These are phyloP conservation scores for Domatiomyces globalis DNA, from an alignment of 2,329 filamentous ascomycete genomes.

Conservation along the genomic window DNA sequence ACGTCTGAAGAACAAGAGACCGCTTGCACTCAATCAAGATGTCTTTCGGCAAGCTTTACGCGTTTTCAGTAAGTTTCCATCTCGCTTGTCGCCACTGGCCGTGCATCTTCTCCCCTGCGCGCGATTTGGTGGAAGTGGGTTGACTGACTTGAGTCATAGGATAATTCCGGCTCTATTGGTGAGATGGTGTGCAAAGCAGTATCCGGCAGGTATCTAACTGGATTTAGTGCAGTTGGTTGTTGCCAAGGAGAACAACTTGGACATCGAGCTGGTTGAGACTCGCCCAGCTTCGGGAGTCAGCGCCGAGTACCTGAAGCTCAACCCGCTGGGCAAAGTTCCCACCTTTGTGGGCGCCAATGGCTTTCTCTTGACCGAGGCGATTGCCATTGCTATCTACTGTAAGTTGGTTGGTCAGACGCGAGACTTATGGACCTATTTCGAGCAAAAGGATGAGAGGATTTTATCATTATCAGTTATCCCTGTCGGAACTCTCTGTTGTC, in stretches of 20 bases:
- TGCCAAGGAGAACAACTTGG: constrained; percentile 93
- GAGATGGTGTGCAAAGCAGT: constrained; percentile 35
- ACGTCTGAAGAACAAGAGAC: constrained; percentile 3
- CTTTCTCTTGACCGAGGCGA: constrained; percentile 73
- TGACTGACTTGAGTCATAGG: constrained; percentile 13
- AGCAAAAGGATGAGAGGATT: constrained; percentile 51
- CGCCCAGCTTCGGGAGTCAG: constrained; percentile 47
- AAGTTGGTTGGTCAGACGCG: constrained; percentile 36
- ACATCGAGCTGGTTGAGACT: constrained; percentile 69
- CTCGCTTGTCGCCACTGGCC: constrained; percentile 7
- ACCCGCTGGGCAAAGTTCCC: constrained; percentile 80
- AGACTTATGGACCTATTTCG: neutral
- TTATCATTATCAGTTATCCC: constrained; percentile 81
- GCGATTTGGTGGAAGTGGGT: constrained; percentile 3
- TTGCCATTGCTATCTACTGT: constrained; percentile 97
- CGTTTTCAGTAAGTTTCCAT: constrained; percentile 51
- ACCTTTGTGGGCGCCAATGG: constrained; percentile 87
- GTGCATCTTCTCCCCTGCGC: constrained; percentile 16
- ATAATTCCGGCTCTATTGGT: constrained; percentile 15
- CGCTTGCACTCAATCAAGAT: constrained; percentile 42
- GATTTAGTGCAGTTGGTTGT: constrained; percentile 64
- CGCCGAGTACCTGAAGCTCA: constrained; percentile 69
- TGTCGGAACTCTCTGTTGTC: constrained; percentile 85
- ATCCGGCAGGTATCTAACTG: constrained; percentile 64
- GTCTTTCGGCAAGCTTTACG: constrained; percentile 97